phyloP scores from a whole-genome alignment of 805 yeast species.

The Yarrowia deformans region DNA sequence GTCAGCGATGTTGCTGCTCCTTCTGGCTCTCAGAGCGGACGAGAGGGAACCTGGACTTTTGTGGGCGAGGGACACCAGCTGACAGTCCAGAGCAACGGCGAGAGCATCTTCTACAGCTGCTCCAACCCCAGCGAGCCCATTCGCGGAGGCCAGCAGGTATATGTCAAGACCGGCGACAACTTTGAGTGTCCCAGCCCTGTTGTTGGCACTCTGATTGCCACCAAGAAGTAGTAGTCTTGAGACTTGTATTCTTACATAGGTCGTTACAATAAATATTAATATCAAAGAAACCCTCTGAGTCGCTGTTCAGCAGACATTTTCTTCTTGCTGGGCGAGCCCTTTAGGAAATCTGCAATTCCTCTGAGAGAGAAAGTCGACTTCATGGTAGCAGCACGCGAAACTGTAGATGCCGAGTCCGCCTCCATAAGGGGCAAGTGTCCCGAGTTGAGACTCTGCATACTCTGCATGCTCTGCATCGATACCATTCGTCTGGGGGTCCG shows the following conservation, averaged over 20 bases:
- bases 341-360: conserved; percentile 23
- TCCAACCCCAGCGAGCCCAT: conserved; percentile 6
- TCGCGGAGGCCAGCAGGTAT: conserved; percentile 1
- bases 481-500: conserved; percentile 24
- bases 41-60: not conserved
- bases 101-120: conserved; percentile 11
- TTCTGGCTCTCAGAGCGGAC: not conserved
- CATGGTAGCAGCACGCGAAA: conserved; percentile 28
- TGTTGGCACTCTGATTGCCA: not conserved
- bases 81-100: not conserved
- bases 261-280: not conserved
- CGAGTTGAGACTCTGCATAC: conserved; percentile 13
- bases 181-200: conserved; percentile 4
- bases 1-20: conserved; percentile 1
- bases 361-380: conserved; percentile 20
- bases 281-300: conserved; percentile 18
- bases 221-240: too few relatives aligned
- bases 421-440: conserved; percentile 23
- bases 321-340: conserved; percentile 16
- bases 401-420: conserved; percentile 18
- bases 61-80: conserved; percentile 4
- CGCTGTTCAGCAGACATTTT: conserved; percentile 30
- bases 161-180: not conserved
- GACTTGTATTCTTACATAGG: not conserved
- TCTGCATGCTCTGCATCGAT: conserved; percentile 13